A percentile compares a stretch with the other conserved stretches of the same genome.
phyloP scores from a whole-genome alignment of 2,329 filamentous ascomycete species.

The Fusarium sp. region DNA sequence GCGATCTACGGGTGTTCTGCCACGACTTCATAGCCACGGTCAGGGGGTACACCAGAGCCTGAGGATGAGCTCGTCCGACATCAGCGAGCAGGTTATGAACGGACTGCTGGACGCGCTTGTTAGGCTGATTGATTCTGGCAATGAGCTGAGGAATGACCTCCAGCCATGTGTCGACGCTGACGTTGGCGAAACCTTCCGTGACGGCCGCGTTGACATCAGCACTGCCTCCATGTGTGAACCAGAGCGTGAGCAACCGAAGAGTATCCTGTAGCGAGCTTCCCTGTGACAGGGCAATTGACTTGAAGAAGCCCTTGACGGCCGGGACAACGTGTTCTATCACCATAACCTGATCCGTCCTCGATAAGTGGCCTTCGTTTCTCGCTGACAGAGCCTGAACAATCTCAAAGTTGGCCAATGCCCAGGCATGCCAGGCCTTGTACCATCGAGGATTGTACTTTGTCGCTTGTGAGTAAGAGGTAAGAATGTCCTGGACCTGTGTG shows the following conservation, averaged over 20 bases:
- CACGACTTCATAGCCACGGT: conserved; percentile 97
- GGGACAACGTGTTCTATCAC: conserved; percentile 92
- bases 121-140: conserved; percentile 96
- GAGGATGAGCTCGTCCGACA: conserved; percentile 92
- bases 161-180: conserved; percentile 98
- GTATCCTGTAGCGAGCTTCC: conserved; percentile 97
- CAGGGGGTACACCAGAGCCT: conserved; percentile 95
- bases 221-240: conserved; percentile 94
- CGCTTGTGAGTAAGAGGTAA: conserved; percentile 90
- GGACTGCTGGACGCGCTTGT: conserved; percentile 85
- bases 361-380: conserved; percentile 66
- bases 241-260: conserved; percentile 89
- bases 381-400: conserved; percentile 87
- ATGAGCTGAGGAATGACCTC: conserved; percentile 98
- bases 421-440: conserved; percentile 99
- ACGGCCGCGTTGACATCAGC: conserved; percentile 89
- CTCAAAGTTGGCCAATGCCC: conserved; percentile 98
- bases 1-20: conserved; percentile 83
- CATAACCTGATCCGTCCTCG: conserved; percentile 68
- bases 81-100: conserved; percentile 94
- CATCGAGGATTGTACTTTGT: conserved; percentile 94
- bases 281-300: conserved; percentile 91
- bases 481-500: conserved; percentile 86
- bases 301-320: conserved; percentile 95
- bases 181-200: conserved; percentile 88